Evolutionary conservation across 441 rosid genomes (phyloP), one percentile per base, ranked within the genome.

Genomic region (Flueggea neowawraea): DNA sequence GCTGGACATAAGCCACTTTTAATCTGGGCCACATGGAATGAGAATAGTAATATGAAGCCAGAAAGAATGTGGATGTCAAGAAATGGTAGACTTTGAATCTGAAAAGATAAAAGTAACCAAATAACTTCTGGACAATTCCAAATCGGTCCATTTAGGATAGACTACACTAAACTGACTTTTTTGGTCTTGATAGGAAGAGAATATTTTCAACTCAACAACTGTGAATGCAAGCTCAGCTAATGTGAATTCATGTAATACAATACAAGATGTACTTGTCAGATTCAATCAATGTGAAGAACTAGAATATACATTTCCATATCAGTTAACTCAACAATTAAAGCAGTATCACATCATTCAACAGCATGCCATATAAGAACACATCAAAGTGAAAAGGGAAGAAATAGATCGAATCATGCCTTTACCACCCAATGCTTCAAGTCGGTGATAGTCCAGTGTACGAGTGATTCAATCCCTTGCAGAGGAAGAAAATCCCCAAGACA

Each of bases 381-480:
- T 6, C 0, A 31, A 33, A 66, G 2, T 31, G 9, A 6, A 43
- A 16, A 22, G 28, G 28, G 22, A 65, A 57, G 50, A 47, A 47
- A 47, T 9, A 10, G 52, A 51, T 12, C 47, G 36, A 39, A 31
- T 4, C 51, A 5, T 44, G 57, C 62, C 62, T 63, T 57, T 31
- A 56, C 52, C 57, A 43, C 6, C 48, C 9, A 53, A 6, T 12
- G 4, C 15, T 12, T 77, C 70, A 77, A 57, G 82, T 75, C 8
- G 77, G 72, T 22, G n/a, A 50, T 8, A 50, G 68, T 61, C 80
- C 78, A 48, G 6, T n/a, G 54, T 41, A 55, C 45, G 59, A 31
- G 54, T 31, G 8, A 50, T 6, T 39, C 3, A 5, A 45, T 49
- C 41, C 61, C 8, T 60, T 33, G 41, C 45, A 13, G 55, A 66